A percentile compares a stretch with the other conserved stretches of the same genome.
Conservation (phyloP, 2,329 filamentous ascomycete species). For the Penicillium sp. region DNA sequence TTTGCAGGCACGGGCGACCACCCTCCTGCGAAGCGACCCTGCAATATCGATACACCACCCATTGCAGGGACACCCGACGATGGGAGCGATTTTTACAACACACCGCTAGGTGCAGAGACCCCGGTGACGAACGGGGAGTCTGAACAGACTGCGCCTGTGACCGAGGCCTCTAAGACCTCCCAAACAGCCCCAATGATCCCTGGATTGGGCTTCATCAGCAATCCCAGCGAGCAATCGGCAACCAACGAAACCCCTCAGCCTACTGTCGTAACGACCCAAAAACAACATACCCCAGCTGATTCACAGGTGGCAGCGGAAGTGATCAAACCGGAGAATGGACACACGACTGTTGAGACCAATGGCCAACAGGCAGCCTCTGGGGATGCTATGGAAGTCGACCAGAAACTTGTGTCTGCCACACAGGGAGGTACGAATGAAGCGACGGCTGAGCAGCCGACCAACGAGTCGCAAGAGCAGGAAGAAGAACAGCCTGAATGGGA, state of each 20-base stretch:
- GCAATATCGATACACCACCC: conserved; percentile 36
- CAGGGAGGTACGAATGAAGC: conserved; percentile 13
- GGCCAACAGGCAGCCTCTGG: not conserved
- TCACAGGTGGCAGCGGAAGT: not conserved
- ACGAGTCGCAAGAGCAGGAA: conserved; percentile 40
- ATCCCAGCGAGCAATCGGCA: conserved; percentile 20
- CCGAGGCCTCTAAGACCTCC: conserved; percentile 20
- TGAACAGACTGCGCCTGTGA: conserved; percentile 11
- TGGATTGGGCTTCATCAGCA: conserved; percentile 41
- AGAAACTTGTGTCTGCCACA: conserved; percentile 14
- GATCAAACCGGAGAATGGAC: not conserved
- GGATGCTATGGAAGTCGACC: conserved; percentile 37
- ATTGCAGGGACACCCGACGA: conserved; percentile 40
- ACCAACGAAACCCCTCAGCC: conserved; percentile 11
- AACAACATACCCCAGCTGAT: not conserved
- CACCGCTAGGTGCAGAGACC: conserved; percentile 37
- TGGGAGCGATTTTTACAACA: conserved; percentile 50
- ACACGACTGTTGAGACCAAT: not conserved
- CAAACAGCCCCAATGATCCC: conserved; percentile 38
- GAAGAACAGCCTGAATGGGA: conserved; percentile 78
- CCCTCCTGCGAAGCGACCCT: conserved; percentile 33
- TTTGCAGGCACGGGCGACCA: conserved; percentile 25
- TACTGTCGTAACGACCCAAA: not conserved
- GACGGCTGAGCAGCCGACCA: not conserved
- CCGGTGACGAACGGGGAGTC: conserved; percentile 26